These are phyloP conservation scores for Alternaria infectoria DNA, from an alignment of 2,329 filamentous ascomycete species.

Conservation along the genomic window DNA sequence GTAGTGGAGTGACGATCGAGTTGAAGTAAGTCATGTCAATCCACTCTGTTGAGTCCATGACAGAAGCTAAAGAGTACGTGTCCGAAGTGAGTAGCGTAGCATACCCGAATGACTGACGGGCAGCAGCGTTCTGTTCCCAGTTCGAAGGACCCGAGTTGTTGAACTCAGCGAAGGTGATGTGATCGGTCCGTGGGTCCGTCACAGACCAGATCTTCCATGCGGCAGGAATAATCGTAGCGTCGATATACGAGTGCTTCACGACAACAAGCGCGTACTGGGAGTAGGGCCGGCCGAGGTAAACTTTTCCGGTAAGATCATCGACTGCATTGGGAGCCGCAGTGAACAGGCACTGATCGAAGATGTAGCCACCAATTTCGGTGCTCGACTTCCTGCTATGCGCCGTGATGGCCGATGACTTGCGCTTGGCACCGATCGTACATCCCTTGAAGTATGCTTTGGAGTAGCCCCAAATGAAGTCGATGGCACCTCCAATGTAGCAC, in stretches of 20 bases:
- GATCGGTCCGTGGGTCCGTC: constrained; percentile 54
- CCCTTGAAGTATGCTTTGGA: constrained; percentile 59
- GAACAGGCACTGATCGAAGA: constrained; percentile 60
- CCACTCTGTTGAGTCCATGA: constrained; percentile 49
- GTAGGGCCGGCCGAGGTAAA: constrained; percentile 60
- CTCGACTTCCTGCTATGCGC: constrained; percentile 29
- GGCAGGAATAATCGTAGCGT: constrained; percentile 60
- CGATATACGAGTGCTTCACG: constrained; percentile 58
- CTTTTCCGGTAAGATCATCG: constrained; percentile 45
- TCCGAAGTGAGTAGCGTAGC: constrained; percentile 48
- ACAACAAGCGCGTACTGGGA: constrained; percentile 55
- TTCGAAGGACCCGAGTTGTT: constrained; percentile 58
- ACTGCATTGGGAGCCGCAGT: constrained; percentile 45
- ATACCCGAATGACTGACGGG: constrained; percentile 43
- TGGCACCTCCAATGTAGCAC: constrained; percentile 62
- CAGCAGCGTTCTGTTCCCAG: constrained; percentile 46
- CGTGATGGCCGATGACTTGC: constrained; percentile 41
- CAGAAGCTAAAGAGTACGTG: constrained; percentile 37
- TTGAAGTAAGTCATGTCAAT: constrained; percentile 51
- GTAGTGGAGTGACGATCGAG: constrained; percentile 44
- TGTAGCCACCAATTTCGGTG: constrained; percentile 53
- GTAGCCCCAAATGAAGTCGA: constrained; percentile 64
- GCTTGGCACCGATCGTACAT: constrained; percentile 54
- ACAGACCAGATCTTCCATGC: constrained; percentile 65
- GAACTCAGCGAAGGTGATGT: constrained; percentile 65